Evolutionary conservation across 768 basidiomycete species (phyloP), one percentile per base, ranked within the genome.

Genomic region (Mrakia gelida): DNA sequence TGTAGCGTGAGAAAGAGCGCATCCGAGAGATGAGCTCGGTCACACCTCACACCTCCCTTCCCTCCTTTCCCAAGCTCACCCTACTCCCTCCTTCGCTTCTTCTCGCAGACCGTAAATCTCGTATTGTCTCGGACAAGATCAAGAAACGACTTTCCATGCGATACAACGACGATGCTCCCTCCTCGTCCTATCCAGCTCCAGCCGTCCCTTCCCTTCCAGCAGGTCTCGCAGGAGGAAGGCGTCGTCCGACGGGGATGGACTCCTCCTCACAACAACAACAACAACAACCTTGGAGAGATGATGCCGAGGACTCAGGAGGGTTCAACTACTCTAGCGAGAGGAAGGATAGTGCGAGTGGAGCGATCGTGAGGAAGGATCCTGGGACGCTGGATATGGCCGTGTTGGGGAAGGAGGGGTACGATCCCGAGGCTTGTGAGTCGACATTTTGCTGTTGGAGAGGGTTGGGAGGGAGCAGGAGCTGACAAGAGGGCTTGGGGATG

Each of bases 81-180:
- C 21, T 11, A n/a, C 28, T 26, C 38, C 32, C 21, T 21, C 30
- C 38, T 6, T 18, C 62, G 4, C 28, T 18, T 49, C 23, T 41
- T 13, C 41, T 3, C 18, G 0, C 16, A 75, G 74, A 75, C n/a
- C 85, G 87, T 67, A 87, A 87, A 81, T 86, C 87, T 43, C 85
- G 86, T 16, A 87, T 89, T 30, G 88, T 94, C 84, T 75, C 78
- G 43, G 95, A 95, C 88, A 94, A 92, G 86, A 94, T 97, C 85
- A 94, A 94, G 88, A 94, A 94, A 85, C 92, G 95, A 82, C 91
- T 97, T 90, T 95, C 94, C 23, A 92, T 91, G 88, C 90, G 95
- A 83, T 97, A 92, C 88, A 93, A 92, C 91, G 9, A 90, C 38
- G 73, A 72, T 89, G 71, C 83, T 86, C 18, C 82, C 84, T 13